Evolutionary conservation across 768 basidiomycete species (phyloP), one percentile per base, ranked within the genome.

Genomic region (Phylloporus sp.): DNA sequence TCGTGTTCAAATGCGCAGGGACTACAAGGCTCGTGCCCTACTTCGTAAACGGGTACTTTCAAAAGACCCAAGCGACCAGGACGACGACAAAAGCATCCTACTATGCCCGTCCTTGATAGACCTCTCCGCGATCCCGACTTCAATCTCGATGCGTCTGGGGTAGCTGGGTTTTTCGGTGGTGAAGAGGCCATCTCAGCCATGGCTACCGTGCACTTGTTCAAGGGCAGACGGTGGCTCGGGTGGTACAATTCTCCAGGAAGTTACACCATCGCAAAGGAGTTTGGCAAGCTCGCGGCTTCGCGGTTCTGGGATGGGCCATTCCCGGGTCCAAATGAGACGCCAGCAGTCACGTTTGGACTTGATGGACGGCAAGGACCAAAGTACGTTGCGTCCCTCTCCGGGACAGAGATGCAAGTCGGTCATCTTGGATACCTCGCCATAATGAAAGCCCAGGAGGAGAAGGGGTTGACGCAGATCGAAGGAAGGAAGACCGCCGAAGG

Each of bases 211-310:
- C 68, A 69, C 41, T 32, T 69, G 3, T 65, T 60, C 49, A 24
- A 49, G 18, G 65, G 62, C 2, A 55, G 66, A 53, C 58, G 26
- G 40, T 70, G 62, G 64, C 29, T 69, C 3, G 68, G 69, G 7
- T 69, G 62, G 63, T 67, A 70, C 42, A 70, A 69, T 35, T 66
- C 67, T 7, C 68, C 69, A 0, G 68, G 68, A 11, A 66, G 68
- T 43, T 68, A 66, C 21, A 58, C 52, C 1, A 42, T 70, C 18
- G 68, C 67, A 4, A 69, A 62, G 42, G 54, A 42, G 14, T 69
- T 64, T 18, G 65, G 64, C 11, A 57, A 58, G 22, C 24, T 69
- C 9, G 65, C 68, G 7, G 46, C 45, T 13, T 52, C 59, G 5
- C 55, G 56, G 17, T 18, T 67, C 36, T 67, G 66, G 66, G 58